phyloP scores from a whole-genome alignment of 1,284 basidiomycete species.

The Cutaneotrichosporon sp. region DNA sequence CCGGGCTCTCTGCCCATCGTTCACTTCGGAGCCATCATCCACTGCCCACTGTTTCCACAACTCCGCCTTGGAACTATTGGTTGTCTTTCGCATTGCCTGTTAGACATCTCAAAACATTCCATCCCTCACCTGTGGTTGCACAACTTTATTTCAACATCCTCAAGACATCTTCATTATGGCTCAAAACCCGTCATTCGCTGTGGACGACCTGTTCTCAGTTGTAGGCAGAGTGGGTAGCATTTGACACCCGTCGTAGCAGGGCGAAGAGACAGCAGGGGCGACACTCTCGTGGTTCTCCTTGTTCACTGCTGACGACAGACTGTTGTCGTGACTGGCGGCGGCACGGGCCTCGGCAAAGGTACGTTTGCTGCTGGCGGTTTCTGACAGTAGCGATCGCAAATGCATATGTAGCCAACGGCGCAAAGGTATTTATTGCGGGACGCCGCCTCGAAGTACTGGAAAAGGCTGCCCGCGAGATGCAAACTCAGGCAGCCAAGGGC shows the following conservation, averaged over 20 bases:
- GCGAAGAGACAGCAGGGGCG: too few species aligned
- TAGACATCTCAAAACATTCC: too few species aligned
- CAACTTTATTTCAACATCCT: not conserved
- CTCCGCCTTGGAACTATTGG: too few species aligned
- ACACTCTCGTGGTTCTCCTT: too few species aligned
- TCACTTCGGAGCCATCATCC: too few species aligned
- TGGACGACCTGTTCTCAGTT: conserved; percentile 28
- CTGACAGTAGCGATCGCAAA: conserved; percentile 31
- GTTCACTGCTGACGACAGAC: conserved; percentile 2
- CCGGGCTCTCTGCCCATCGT: too few species aligned
- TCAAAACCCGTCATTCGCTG: conserved; percentile 15
- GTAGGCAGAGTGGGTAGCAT: conserved; percentile 15
- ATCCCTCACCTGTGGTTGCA: too few species aligned
- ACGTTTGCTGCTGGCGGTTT: not conserved
- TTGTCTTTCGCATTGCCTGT: too few species aligned
- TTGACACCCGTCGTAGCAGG: too few species aligned
- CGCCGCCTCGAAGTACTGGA: conserved; percentile 42
- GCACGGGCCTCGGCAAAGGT: conserved; percentile 37
- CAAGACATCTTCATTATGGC: too few species aligned
- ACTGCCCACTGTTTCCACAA: too few species aligned
- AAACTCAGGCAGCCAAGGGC: conserved; percentile 13
- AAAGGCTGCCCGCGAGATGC: conserved; percentile 37
- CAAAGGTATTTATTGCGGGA: conserved; percentile 47
- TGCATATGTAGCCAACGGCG: conserved; percentile 44
- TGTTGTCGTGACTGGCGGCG: conserved; percentile 35